phyloP scores from a whole-genome alignment of 208 protist species.

The Polymyxa betae region DNA sequence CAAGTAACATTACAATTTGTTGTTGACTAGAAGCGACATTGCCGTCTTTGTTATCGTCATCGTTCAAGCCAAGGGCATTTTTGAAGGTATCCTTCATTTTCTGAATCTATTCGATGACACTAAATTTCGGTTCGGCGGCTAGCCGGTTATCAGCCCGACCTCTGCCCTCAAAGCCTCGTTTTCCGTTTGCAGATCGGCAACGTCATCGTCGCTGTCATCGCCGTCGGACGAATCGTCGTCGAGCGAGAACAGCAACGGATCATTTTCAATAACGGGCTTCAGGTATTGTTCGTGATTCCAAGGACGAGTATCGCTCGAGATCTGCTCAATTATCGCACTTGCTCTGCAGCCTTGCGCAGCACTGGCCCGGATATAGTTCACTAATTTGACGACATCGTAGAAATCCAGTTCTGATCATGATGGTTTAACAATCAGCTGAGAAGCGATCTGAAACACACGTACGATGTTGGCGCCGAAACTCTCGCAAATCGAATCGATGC shows the following conservation, averaged over 20 bases:
- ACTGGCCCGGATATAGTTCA: constrained; percentile 53
- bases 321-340: not conserved
- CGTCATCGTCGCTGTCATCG: not conserved
- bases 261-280: constrained; percentile 28
- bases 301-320: not conserved
- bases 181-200: not conserved
- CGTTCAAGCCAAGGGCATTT: not conserved
- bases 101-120: not conserved
- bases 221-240: not conserved
- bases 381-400: constrained; percentile 47
- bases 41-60: not conserved
- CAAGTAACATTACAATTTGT: no score
- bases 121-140: not conserved
- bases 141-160: not conserved
- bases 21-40: no score
- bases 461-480: not conserved
- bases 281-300: constrained; percentile 15
- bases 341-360: not conserved
- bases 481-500: not conserved
- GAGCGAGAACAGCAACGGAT: constrained; percentile 26
- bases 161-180: not conserved
- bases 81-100: not conserved
- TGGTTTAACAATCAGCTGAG: not conserved
- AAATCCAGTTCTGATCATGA: constrained; percentile 52
- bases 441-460: not conserved